Percentiles rank a stretch among this genome's conserved stretches.
These are phyloP conservation scores for Sporothrix pseudoabietina DNA, from an alignment of 2,329 filamentous ascomycete species.

Conservation along the genomic window DNA sequence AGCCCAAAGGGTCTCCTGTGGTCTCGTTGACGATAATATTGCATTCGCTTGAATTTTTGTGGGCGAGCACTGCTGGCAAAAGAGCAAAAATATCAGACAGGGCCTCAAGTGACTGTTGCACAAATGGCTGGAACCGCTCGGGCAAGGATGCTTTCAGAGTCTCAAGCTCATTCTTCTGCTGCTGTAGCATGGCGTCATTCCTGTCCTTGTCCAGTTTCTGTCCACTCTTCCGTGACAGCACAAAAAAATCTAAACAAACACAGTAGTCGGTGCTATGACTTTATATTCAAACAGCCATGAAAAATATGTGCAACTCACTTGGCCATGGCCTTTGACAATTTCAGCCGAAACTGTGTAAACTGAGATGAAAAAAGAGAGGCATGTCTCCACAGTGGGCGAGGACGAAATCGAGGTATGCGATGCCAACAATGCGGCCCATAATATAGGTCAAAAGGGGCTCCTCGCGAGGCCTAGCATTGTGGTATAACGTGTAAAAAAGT, in stretches of 20 bases:
- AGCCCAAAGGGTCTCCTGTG: constrained; percentile 5
- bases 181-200: not conserved
- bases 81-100: constrained; percentile 1
- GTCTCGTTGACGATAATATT: constrained; percentile 19
- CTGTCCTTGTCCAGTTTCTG: not conserved
- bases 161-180: not conserved
- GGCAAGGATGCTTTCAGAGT: not conserved
- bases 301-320: not conserved
- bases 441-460: not conserved
- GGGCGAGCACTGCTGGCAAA: constrained; percentile 16
- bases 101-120: not conserved
- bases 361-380: not conserved
- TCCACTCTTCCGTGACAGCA: not conserved
- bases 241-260: not conserved
- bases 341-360: not conserved
- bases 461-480: not conserved
- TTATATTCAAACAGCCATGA: too few species aligned
- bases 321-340: not conserved
- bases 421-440: not conserved
- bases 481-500: too few species aligned
- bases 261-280: too few species aligned
- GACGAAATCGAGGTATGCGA: not conserved
- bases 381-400: not conserved
- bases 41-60: constrained; percentile 23
- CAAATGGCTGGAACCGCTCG: not conserved